Base-by-base conservation (phyloP, 129 eudicot genomes). In the Glebionis coronaria region DNA sequence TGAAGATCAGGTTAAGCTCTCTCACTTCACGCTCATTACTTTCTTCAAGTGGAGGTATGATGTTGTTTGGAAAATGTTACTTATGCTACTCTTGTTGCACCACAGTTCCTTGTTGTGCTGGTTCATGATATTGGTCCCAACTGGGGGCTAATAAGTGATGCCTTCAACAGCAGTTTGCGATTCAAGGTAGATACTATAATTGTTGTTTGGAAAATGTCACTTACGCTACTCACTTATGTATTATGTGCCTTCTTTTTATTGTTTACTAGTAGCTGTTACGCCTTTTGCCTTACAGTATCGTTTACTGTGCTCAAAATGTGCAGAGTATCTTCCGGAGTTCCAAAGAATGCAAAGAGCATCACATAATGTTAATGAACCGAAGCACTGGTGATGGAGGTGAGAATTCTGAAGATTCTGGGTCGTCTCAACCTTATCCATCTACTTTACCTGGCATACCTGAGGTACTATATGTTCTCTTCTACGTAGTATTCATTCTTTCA, bases 61-160 rank as follows among this genome's bases (percentile, higher is more conserved):
- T 44, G 14, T 62, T 73, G 44, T 74, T 18, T 65, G 28, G 29
- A 74, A 65, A 61, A 55, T 56, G 59, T 19, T 57, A 74, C 65
- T 56, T 28, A 74, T 13, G 45, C 13, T 56, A 44, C 14, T 65
- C 67, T 64, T 38, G 29, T 69, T 59, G 63, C 70, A 59, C 44
- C 28, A 15, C 85, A 91, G 97, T 91, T 84, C 31, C 97, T 91
- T 83, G 90, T 91, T 66, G 97, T 91, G 71, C 84, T 91, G 55
- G 97, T 81, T 18, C 97, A 91, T 85, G 97, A 87, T 77, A 69
- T 91, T 82, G 97, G 97, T 64, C 97, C 97, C 16, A 85, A 91
- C 68, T 91, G 97, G 97, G 97, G 88, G 89, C 88, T 91, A 67
- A 85, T 91, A 21, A 87, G 93, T 78, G 97, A 91, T 77, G 96